A percentile compares a stretch with the other conserved stretches of the same genome.
phyloP scores from a whole-genome alignment of 2,329 filamentous ascomycete genomes.

The Xylariales sp. region DNA sequence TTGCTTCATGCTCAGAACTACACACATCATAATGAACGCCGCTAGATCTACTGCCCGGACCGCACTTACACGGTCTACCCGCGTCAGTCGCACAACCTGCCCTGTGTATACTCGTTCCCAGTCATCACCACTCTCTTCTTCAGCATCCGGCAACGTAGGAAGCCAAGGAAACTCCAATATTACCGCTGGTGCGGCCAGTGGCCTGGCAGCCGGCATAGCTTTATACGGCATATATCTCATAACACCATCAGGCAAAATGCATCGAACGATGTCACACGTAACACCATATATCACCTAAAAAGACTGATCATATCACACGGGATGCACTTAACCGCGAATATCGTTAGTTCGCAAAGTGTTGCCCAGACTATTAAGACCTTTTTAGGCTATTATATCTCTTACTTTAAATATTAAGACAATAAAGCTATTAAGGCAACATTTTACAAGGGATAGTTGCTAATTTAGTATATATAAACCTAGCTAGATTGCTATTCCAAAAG shows the following conservation, averaged over 20 bases:
- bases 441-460: too few relatives aligned
- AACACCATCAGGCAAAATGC: conserved; percentile 57
- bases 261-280: conserved; percentile 56
- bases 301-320: too few relatives aligned
- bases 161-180: conserved; percentile 50
- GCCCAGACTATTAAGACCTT: too few relatives aligned
- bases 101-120: conserved; percentile 54
- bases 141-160: conserved; percentile 38
- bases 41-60: conserved; percentile 31
- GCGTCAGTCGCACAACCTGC: conserved; percentile 33
- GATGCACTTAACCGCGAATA: too few relatives aligned
- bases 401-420: too few relatives aligned
- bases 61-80: conserved; percentile 29
- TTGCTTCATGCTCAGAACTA: background rate
- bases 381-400: too few relatives aligned
- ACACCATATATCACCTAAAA: too few relatives aligned
- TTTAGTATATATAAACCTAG: too few relatives aligned
- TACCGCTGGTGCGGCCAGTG: conserved; percentile 57
- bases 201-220: conserved; percentile 55
- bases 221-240: conserved; percentile 59
- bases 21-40: conserved; percentile 31
- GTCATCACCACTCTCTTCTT: conserved; percentile 52
- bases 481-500: too few relatives aligned
- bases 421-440: too few relatives aligned
- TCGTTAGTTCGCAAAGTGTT: too few relatives aligned